Evolutionary conservation across 2,329 filamentous ascomycete species (phyloP).

Genomic region (Arthrobotrys megalospora): DNA sequence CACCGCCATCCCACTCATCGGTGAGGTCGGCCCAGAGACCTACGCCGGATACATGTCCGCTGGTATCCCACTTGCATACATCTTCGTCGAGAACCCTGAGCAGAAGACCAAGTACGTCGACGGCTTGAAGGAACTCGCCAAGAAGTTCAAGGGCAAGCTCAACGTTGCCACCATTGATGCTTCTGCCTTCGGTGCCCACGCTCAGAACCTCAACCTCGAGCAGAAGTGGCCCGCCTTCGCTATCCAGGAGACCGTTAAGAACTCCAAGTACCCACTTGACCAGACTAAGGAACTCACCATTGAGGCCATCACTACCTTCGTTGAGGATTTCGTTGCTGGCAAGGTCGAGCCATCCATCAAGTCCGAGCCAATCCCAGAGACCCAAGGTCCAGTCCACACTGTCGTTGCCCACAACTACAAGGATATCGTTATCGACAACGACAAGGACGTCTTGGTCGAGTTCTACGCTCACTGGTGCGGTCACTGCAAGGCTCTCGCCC

Average conservation of each 20-base stretch:
- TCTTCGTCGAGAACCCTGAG: constrained; percentile 93
- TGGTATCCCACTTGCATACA: constrained; percentile 93
- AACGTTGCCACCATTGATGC: constrained; percentile 99
- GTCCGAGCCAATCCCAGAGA: constrained; percentile 96
- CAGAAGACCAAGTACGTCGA: constrained; percentile 85
- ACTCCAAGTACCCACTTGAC: constrained; percentile 96
- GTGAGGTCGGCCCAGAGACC: constrained; percentile 96
- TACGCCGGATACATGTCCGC: constrained; percentile 95
- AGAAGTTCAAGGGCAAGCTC: constrained; percentile 92
- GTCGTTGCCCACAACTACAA: constrained; percentile 96
- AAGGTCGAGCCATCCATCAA: constrained; percentile 97
- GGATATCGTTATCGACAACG: constrained; percentile 88
- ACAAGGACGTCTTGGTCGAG: constrained; percentile 97
- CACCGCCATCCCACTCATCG: constrained; percentile 88
- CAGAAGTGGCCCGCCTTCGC: constrained; percentile 97
- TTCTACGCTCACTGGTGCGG: constrained; percentile 99
- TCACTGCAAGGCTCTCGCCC: constrained; percentile 98
- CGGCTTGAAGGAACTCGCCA: constrained; percentile 85
- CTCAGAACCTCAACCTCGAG: constrained; percentile 96
- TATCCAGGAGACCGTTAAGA: constrained; percentile 95
- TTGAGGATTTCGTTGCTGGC: constrained; percentile 85
- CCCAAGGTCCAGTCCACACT: constrained; percentile 86
- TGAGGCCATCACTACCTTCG: constrained; percentile 83
- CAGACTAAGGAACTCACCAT: constrained; percentile 83
- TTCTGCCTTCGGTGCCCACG: constrained; percentile 92